Evolutionary conservation across 2,329 filamentous ascomycete genomes (phyloP).

Genomic region (Biscogniauxia mediterranea): DNA sequence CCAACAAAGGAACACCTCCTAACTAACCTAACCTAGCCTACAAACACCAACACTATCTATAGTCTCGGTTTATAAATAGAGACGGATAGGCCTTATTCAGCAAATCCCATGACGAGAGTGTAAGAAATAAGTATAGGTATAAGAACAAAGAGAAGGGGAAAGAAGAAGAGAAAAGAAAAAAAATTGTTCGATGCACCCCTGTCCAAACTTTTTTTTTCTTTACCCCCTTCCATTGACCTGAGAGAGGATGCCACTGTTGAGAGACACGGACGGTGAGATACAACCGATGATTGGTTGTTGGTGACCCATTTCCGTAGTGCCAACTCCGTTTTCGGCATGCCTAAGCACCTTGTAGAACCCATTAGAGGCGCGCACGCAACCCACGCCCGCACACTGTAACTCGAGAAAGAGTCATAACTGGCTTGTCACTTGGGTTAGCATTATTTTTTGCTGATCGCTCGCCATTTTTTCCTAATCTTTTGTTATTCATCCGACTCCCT

Average conservation of each 20-base stretch:
- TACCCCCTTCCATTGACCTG: background rate
- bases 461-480: background rate
- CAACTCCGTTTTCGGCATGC: constrained; percentile 1
- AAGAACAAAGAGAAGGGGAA: background rate
- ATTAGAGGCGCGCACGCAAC: background rate
- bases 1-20: background rate
- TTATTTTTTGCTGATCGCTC: background rate
- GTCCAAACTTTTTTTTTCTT: background rate
- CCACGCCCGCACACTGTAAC: background rate
- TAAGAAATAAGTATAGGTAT: background rate
- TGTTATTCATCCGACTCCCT: background rate
- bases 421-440: background rate
- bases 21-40: background rate
- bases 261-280: background rate
- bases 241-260: background rate
- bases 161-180: background rate
- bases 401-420: background rate
- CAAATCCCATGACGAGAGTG: background rate
- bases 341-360: background rate
- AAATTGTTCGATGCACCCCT: background rate
- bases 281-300: background rate
- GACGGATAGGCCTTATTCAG: background rate
- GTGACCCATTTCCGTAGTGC: background rate
- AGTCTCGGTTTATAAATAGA: background rate
- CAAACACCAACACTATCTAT: background rate